Evolutionary conservation across 352 stramenopile genomes (phyloP).

Genomic region (Aphanomyces stellatus): DNA sequence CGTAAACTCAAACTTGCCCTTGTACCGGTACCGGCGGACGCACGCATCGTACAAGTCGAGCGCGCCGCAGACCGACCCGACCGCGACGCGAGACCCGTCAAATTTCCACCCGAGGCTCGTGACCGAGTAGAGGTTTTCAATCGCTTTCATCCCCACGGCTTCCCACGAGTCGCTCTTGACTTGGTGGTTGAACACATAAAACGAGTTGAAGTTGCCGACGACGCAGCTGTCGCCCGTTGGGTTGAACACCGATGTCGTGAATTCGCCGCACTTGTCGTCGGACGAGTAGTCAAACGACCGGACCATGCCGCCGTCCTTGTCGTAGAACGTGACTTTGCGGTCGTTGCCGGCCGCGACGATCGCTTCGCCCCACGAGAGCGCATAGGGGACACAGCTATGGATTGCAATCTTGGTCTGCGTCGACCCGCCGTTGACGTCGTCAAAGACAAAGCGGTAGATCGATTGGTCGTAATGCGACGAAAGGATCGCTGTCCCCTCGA

Average conservation of each 20-base stretch:
- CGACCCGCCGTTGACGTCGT: conserved; percentile 68
- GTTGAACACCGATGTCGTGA: conserved; percentile 78
- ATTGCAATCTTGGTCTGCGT: conserved; percentile 82
- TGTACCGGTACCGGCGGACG: conserved; percentile 87
- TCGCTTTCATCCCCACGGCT: conserved; percentile 58
- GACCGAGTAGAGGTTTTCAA: conserved; percentile 91
- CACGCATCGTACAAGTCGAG: conserved; percentile 91
- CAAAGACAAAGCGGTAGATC: conserved; percentile 91
- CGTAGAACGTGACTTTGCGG: conserved; percentile 87
- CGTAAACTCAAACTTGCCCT: conserved; percentile 93
- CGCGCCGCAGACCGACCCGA: conserved; percentile 87
- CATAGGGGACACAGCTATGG: conserved; percentile 85
- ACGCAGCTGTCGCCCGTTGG: conserved; percentile 87
- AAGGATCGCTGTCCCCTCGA: conserved; percentile 80
- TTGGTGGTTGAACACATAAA: conserved; percentile 87
- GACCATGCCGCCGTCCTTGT: conserved; percentile 71
- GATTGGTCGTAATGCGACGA: conserved; percentile 88
- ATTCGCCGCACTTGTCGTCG: conserved; percentile 75
- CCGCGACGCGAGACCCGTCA: conserved; percentile 81
- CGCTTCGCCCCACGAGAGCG: conserved; percentile 83
- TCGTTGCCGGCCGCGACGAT: conserved; percentile 90
- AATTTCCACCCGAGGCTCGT: conserved; percentile 88
- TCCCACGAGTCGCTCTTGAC: conserved; percentile 82
- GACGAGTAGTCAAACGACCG: conserved; percentile 87
- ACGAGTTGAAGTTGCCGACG: conserved; percentile 90